phyloP scores from a whole-genome alignment of 2,329 filamentous ascomycete species.

The Diaporthe amygdali region DNA sequence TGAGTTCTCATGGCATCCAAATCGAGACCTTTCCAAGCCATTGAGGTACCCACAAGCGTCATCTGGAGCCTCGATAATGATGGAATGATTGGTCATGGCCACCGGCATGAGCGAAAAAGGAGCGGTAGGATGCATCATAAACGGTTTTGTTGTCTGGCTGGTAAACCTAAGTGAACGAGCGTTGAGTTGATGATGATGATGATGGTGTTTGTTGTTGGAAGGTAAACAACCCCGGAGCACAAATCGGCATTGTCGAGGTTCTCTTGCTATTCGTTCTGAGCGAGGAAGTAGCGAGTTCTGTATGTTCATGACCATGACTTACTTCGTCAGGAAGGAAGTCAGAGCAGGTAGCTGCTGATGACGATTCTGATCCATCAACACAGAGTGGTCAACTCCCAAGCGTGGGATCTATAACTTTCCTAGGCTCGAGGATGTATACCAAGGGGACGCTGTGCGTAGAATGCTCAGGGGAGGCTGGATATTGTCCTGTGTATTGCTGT shows the following conservation, averaged over 20 bases:
- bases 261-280: too few species aligned
- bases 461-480: too few species aligned
- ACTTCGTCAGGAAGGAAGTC: background rate
- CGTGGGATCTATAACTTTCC: background rate
- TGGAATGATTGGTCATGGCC: background rate
- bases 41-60: constrained; percentile 12
- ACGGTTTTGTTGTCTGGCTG: background rate
- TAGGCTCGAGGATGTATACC: too few species aligned
- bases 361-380: background rate
- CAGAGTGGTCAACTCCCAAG: too few species aligned
- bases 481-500: too few species aligned
- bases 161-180: background rate
- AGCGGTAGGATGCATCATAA: background rate
- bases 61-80: constrained; percentile 14
- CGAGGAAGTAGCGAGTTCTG: background rate
- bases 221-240: background rate
- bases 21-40: background rate
- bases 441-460: too few species aligned
- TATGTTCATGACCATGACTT: background rate
- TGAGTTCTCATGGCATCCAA: background rate
- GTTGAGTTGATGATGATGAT: background rate
- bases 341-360: background rate
- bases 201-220: background rate
- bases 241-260: too few species aligned
- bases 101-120: background rate